phyloP scores from a whole-genome alignment of 2,329 filamentous ascomycete species.

The Cladophialophora immunda region DNA sequence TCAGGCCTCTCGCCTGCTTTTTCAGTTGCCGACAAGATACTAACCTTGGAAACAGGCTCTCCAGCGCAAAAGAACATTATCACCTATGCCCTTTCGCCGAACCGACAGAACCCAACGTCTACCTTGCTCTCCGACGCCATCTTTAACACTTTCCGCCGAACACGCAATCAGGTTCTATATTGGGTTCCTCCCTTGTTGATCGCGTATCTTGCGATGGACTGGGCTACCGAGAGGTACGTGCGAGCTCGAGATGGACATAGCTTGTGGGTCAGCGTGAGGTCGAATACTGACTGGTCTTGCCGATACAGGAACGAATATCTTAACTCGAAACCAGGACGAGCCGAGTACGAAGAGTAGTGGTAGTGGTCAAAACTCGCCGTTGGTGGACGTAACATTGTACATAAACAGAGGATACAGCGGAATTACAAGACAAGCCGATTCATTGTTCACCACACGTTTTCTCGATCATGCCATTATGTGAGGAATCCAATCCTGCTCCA shows the following conservation, averaged over 20 bases:
- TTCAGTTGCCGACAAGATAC: not conserved
- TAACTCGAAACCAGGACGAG: constrained; percentile 58
- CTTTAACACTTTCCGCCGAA: constrained; percentile 95
- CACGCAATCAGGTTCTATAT: constrained; percentile 87
- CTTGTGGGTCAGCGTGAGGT: not conserved
- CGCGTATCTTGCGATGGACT: constrained; percentile 85
- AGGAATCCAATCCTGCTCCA: not conserved
- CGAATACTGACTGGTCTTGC: constrained; percentile 9
- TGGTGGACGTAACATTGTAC: constrained; percentile 28
- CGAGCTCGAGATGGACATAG: not conserved
- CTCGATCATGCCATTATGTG: not conserved
- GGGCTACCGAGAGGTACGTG: constrained; percentile 87
- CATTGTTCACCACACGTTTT: not conserved
- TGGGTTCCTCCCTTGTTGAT: constrained; percentile 79
- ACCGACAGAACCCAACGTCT: constrained; percentile 88
- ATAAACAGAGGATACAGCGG: constrained; percentile 30
- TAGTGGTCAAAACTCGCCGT: constrained; percentile 4
- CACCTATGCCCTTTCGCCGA: constrained; percentile 80
- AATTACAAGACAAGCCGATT: constrained; percentile 12
- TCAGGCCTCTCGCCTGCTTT: not conserved
- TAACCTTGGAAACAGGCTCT: constrained; percentile 48
- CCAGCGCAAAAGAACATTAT: constrained; percentile 68
- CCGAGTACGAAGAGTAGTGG: constrained; percentile 21
- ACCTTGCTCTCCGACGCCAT: constrained; percentile 80
- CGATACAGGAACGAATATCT: constrained; percentile 59